Evolutionary conservation across 257 asterid genomes (phyloP), one percentile per base, ranked within the genome.

Genomic region (Jasminum sambac): DNA sequence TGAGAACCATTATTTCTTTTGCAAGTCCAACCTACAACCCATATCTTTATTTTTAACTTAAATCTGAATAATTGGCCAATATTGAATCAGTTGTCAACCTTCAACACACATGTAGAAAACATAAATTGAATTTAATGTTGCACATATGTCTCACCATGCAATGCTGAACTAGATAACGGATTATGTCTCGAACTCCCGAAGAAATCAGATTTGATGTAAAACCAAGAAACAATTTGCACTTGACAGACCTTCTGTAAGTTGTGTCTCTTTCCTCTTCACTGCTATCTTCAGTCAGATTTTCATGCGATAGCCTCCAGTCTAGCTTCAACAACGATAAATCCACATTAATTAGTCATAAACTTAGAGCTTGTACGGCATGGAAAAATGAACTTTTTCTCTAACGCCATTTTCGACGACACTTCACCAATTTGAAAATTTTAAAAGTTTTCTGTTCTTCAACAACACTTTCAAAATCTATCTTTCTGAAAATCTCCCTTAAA

Each of bases 241-340:
- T 84, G 68, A 86, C 93, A 9, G 96, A 86, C 60, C 81, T 81
- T 66, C 99, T 82, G 77, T 81, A 89, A 30, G 74, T 75, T 21
- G 74, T 80, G 41, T 82, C 84, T 64, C 78, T 84, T 81, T 86
- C 96, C 79, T 86, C 92, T 63, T 86, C 86, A 16, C 81, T 69
- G 84, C 95, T 85, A 79, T 87, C 91, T 66, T 91, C 98, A 0
- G 73, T 61, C n/a, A 72, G 78, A 73, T 72, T 50, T 83, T 94
- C 99, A 69, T 91, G 85, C 13, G 91, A 86, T 17, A 94, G 99
- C 90, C 92, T 91, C 99, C 99, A 94, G 71, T 88, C 90, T 80
- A 89, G 85, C 99, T 94, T 88, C 85, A 84, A 78, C 74, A 80
- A 78, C 71, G 70, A 39, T 24, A 74, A 73, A 59, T 26, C 14